These are phyloP conservation scores for Aspergillus ustus DNA, from an alignment of 2,329 filamentous ascomycete species.

Conservation along the genomic window DNA sequence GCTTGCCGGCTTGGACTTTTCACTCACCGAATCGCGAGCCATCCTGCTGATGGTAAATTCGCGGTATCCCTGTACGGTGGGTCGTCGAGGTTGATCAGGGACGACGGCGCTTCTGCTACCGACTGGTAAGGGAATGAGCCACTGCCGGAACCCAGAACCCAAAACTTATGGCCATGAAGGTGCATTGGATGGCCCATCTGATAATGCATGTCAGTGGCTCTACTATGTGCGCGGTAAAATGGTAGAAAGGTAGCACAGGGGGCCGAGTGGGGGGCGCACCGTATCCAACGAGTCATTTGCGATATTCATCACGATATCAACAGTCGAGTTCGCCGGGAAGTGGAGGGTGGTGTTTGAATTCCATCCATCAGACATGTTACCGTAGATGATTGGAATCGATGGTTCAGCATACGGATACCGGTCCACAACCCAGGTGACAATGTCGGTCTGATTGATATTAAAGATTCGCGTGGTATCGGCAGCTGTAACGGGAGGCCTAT, in stretches of 20 bases:
- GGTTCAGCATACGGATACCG: conserved; percentile 1
- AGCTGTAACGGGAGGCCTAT: not conserved
- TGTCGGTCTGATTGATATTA: conserved; percentile 3
- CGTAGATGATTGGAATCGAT: conserved; percentile 1
- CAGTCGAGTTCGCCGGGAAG: not conserved
- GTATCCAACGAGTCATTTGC: conserved; percentile 4
- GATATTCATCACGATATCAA: conserved; percentile 2
- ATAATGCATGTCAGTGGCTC: conserved; percentile 2
- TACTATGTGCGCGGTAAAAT: not conserved
- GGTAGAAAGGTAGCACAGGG: not conserved
- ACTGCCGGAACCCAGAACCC: conserved; percentile 7
- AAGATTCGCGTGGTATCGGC: conserved; percentile 1
- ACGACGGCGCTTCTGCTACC: conserved; percentile 3
- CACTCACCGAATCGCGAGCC: conserved; percentile 2
- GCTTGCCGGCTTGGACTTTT: not conserved
- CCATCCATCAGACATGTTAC: conserved; percentile 4
- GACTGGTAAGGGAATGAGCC: conserved; percentile 3
- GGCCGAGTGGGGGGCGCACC: not conserved
- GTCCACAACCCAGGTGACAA: conserved; percentile 5
- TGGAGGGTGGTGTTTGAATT: conserved; percentile 5
- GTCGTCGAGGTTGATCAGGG: conserved; percentile 1
- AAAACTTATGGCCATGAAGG: conserved; percentile 6
- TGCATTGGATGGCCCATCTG: conserved; percentile 5
- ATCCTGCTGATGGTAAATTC: not conserved
- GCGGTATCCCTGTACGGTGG: conserved; percentile 5